Evolutionary conservation across 768 basidiomycete genomes (phyloP).

Genomic region (Botryobasidium botryosum): DNA sequence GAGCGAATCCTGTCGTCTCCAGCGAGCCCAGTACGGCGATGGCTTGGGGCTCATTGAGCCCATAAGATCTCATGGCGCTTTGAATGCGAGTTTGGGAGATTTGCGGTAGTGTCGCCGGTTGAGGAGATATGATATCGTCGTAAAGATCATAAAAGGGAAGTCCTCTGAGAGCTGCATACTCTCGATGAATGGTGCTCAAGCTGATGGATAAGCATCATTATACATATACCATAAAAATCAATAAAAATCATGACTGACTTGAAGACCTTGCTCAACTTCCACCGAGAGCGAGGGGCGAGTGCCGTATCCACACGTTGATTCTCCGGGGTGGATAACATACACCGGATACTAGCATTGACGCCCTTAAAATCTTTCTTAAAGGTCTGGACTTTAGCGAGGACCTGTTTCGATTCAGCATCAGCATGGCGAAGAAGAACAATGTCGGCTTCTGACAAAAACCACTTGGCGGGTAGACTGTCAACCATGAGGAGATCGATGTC

Average conservation of each 20-base stretch:
- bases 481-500: slow-evolving; percentile 56
- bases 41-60: slow-evolving; percentile 89
- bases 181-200: slow-evolving; percentile 77
- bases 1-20: slow-evolving; percentile 53
- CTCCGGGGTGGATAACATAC: slow-evolving; percentile 21
- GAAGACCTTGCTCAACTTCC: slow-evolving; percentile 65
- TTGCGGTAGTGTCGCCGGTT: slow-evolving; percentile 27
- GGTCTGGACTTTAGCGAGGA: slow-evolving; percentile 56
- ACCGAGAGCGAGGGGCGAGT: slow-evolving; percentile 44
- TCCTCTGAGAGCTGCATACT: slow-evolving; percentile 74
- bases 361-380: slow-evolving; percentile 29
- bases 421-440: slow-evolving; percentile 60
- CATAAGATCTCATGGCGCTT: slow-evolving; percentile 47
- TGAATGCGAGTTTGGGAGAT: slow-evolving; percentile 22
- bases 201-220: slow-evolving; percentile 26
- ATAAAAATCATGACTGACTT: slow-evolving; percentile 34
- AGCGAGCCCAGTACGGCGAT: slow-evolving; percentile 68
- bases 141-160: slow-evolving; percentile 70
- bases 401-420: slow-evolving; percentile 27
- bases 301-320: slow-evolving; percentile 33
- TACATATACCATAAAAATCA: slow-evolving; percentile 7
- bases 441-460: slow-evolving; percentile 67
- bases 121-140: slow-evolving; percentile 50
- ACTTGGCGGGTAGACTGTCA: slow-evolving; percentile 44
- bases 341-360: slow-evolving; percentile 43